A percentile compares a stretch with the other conserved stretches of the same genome.
phyloP scores from a whole-genome alignment of 2,329 filamentous ascomycete species.

The Pyricularia sp. region DNA sequence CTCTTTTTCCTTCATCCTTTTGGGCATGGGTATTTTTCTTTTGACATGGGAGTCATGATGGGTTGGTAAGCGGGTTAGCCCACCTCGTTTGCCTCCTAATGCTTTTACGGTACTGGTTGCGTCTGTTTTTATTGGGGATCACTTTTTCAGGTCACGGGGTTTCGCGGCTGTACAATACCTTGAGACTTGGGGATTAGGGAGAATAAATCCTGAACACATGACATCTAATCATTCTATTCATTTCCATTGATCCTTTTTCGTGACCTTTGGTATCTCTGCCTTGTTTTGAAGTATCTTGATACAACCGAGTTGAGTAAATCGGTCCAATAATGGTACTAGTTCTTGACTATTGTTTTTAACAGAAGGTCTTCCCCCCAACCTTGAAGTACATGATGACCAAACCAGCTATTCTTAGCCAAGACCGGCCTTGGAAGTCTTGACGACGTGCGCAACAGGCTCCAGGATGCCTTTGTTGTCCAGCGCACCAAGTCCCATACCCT shows the following conservation, averaged over 20 bases:
- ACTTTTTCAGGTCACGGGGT: constrained; percentile 59
- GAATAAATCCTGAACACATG: constrained; percentile 47
- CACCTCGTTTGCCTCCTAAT: constrained; percentile 49
- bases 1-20: constrained; percentile 47
- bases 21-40: constrained; percentile 35
- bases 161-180: constrained; percentile 64
- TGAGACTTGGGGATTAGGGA: constrained; percentile 42
- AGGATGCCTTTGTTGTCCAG: constrained; percentile 78
- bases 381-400: background rate
- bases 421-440: constrained; percentile 77
- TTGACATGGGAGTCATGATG: constrained; percentile 45
- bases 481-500: constrained; percentile 71
- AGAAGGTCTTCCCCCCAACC: background rate
- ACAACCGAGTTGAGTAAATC: too few species aligned
- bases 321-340: too few species aligned
- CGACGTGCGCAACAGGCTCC: constrained; percentile 71
- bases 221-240: background rate
- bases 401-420: constrained; percentile 40
- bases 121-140: constrained; percentile 37
- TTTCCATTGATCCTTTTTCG: background rate
- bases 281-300: too few species aligned
- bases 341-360: too few species aligned
- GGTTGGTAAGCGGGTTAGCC: constrained; percentile 31
- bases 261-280: background rate
- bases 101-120: constrained; percentile 59